Conservation (phyloP, 2,329 filamentous ascomycete species). For the Diaporthe ampelina region DNA sequence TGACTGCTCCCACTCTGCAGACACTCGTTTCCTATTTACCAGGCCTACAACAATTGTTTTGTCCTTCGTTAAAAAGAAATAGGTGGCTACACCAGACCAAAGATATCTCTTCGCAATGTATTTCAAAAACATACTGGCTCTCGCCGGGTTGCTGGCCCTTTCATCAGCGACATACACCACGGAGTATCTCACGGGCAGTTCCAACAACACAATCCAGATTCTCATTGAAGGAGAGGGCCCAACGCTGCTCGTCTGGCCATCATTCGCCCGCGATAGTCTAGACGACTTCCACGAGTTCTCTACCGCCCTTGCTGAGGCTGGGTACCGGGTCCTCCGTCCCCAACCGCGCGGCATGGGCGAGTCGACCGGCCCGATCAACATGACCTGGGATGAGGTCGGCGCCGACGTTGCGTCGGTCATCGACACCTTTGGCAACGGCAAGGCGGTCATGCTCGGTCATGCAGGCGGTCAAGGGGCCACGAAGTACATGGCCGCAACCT, state of each 20-base stretch:
- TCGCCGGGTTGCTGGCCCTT: background rate
- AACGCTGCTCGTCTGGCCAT: conserved; percentile 8
- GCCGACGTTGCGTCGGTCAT: conserved; percentile 9
- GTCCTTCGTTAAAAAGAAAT: background rate
- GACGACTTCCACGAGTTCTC: conserved; percentile 12
- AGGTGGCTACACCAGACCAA: background rate
- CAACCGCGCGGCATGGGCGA: conserved; percentile 6
- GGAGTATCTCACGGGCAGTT: conserved; percentile 11
- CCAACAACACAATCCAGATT: conserved; percentile 19
- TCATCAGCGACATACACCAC: background rate
- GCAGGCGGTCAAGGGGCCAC: background rate
- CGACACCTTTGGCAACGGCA: background rate
- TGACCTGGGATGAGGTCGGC: background rate
- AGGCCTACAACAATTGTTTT: background rate
- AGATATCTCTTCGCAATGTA: background rate
- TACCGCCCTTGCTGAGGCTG: background rate
- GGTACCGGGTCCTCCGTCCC: conserved; percentile 2
- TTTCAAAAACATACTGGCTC: background rate
- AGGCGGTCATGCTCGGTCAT: background rate
- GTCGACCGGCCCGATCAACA: conserved; percentile 1
- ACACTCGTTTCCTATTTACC: background rate
- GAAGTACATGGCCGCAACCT: background rate
- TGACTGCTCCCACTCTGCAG: background rate
- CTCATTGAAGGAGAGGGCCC: conserved; percentile 11
- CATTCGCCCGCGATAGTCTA: conserved; percentile 1